Evolutionary conservation across 1,284 basidiomycete species (phyloP), one percentile per base, ranked within the genome.

Genomic region (Polyporus tsugae): DNA sequence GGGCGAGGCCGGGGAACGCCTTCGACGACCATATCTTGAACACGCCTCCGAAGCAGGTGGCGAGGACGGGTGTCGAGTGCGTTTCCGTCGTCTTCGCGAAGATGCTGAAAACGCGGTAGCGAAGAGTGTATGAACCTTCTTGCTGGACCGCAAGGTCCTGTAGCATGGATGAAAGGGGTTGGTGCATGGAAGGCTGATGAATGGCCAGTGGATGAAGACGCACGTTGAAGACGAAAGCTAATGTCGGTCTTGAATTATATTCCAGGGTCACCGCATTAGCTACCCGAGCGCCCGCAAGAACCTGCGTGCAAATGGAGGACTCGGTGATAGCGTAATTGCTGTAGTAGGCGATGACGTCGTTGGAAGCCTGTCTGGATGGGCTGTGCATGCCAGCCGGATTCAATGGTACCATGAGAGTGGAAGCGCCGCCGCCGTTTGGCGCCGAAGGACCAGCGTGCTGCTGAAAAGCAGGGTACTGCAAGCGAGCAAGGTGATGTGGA

Each of bases 1-100:
- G 85, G 39, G 84, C 85, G 11, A 94, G 78, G 1, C 92, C 91
- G 0, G 92, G 92, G 74, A 94, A 94, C 75, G 93, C 90, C 74
- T 94, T 94, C 0, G 92, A 93, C 33, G 91, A 91, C 75, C 91
- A 94, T 0, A 94, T 87, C 33, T 85, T 85, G 77, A 94, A 94
- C 1, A 82, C 70, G 0, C 89, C 88, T 7, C 92, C 91, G 65
- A 87, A 90, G 75, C 89, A 90, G 77, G 93, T 90, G 1, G 91
- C 90, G 73, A 91, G 87, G 25, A 94, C 84, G 9, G 85, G 84
- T 0, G 85, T 79, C 63, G 82, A 79, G 6, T 70, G 70, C 13
- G 74, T 71, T 9, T 73, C 76, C 29, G 58, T 17, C 6, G 73
- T 72, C 29, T 67, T 65, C 29, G 46, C 44, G 57, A 69, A 75